Evolutionary conservation across 495 filamentous ascomycete species (phyloP), one percentile per base, ranked within the genome.

Genomic region (Lineolata rhizophorae): DNA sequence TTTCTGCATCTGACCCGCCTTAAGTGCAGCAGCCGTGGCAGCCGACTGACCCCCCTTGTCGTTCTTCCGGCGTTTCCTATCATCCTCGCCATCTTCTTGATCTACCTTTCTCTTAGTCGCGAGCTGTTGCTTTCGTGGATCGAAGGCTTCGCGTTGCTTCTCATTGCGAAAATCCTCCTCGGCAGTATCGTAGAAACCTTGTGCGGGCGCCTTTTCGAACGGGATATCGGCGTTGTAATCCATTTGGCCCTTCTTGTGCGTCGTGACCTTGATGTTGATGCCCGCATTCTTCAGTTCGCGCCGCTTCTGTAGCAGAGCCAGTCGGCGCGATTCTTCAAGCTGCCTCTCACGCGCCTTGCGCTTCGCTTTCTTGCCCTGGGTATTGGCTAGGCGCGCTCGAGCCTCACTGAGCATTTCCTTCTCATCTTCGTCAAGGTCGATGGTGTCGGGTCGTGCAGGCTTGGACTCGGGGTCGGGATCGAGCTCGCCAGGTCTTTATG

Each of bases 331-430:
- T 52, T 95, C 90, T 49, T 95, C 90, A 35, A 95, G 65, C 51
- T 95, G 85, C 38, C 87, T 63, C 51, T 97, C 87, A 42, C 87
- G 66, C 29, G 87, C 90, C 60, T 97, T 97, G 34, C 87, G 67
- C 62, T 97, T 97, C 4, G 87, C 90, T 61, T 97, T 97, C 57
- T 97, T 95, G 50, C 87, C 87, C 52, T 94, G 84, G 20, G 85
- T 94, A 44, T 97, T 97, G 22, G 90, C 87, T 35, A 97, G 59
- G 55, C 87, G 76, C 35, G 87, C 87, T 44, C 87, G 78, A 32
- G 87, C 87, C 55, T 97, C 87, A 51, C 83, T 93, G 43, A 97
- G 57, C 87, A 95, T 95, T 50, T 95, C 90, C 58, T 95, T 95
- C 52, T 97, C 90, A 47, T 95, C 87, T 56, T 97, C 87, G 46